Conservation (phyloP, 1,284 basidiomycete species). For the Sphaerobolus stellatus region DNA sequence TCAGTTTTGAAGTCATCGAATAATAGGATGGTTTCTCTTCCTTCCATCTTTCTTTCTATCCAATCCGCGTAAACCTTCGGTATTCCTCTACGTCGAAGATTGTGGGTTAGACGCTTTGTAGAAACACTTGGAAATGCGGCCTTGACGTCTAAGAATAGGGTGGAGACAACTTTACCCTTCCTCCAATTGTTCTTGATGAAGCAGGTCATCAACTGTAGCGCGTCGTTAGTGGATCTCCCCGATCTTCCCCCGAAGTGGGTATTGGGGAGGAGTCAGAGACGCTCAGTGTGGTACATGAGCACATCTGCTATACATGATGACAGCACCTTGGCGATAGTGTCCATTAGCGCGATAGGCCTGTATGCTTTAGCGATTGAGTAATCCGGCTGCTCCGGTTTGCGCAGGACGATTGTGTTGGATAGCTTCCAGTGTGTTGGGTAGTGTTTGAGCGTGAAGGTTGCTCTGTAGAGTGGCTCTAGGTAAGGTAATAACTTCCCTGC, state of each 20-base stretch:
- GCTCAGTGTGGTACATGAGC: too few species aligned
- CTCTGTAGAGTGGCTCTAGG: slow-evolving; percentile 26
- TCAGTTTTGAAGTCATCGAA: slow-evolving; percentile 31
- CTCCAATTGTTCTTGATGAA: too few species aligned
- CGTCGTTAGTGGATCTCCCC: too few species aligned
- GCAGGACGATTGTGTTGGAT: slow-evolving; percentile 23
- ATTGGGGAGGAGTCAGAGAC: too few species aligned
- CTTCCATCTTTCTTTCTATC: slow-evolving; percentile 18
- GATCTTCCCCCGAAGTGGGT: too few species aligned
- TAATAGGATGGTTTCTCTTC: slow-evolving; percentile 21
- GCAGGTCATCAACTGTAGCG: too few species aligned
- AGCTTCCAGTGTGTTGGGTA: slow-evolving; percentile 20
- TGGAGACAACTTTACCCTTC: too few species aligned
- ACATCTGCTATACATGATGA: too few species aligned
- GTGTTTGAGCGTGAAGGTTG: slow-evolving; percentile 18
- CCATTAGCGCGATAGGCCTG: slow-evolving; percentile 36
- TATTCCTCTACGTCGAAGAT: slow-evolving; percentile 28
- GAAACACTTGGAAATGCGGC: slow-evolving; percentile 33
- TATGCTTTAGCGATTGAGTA: slow-evolving; percentile 30
- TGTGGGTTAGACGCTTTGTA: slow-evolving; percentile 27
- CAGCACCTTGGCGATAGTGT: slow-evolving; percentile 26
- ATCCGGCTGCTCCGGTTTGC: too few species aligned
- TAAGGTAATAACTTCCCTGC: slow-evolving; percentile 18
- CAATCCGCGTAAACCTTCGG: slow-evolving; percentile 25
- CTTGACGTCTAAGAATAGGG: too few species aligned